Percentiles rank a stretch among this genome's conserved stretches.
These are phyloP conservation scores for Phytophthora quininea DNA, from an alignment of 352 stramenopile species.

Conservation along the genomic window DNA sequence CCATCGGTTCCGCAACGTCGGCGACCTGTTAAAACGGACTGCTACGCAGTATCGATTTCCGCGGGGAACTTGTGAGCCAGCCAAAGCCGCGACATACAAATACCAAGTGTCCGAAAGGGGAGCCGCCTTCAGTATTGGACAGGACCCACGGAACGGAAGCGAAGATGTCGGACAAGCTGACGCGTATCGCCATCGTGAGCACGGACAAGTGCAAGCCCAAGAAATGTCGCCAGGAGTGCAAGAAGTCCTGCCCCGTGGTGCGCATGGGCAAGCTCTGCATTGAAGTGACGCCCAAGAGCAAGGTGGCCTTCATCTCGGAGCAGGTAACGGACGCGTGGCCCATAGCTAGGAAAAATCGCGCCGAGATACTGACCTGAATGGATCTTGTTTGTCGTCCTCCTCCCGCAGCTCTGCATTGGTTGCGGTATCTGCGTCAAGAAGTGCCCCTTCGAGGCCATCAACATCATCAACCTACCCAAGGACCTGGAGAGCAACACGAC, in stretches of 20 bases:
- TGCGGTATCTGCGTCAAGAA: constrained; percentile 99
- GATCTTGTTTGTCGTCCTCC: neutral
- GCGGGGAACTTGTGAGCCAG: constrained; percentile 24
- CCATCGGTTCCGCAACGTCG: constrained; percentile 18
- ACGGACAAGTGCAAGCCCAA: constrained; percentile 99
- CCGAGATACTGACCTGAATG: too few relatives aligned
- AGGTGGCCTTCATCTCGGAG: constrained; percentile 99
- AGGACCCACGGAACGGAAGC: constrained; percentile 36
- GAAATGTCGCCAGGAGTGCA: constrained; percentile 99
- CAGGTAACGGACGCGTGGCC: constrained; percentile 31
- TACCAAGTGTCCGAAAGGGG: constrained; percentile 24
- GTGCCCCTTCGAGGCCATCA: constrained; percentile 99
- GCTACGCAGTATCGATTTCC: neutral
- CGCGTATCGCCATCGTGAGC: constrained; percentile 98
- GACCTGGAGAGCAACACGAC: constrained; percentile 99
- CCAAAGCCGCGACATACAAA: constrained; percentile 27
- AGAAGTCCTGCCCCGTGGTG: constrained; percentile 98
- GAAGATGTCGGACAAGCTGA: constrained; percentile 92
- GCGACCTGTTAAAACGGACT: neutral
- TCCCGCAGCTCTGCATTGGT: constrained; percentile 96
- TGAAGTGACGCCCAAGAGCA: constrained; percentile 96
- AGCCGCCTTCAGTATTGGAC: constrained; percentile 26
- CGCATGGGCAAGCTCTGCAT: constrained; percentile 99
- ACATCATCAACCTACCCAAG: constrained; percentile 99
- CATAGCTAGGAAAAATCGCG: too few relatives aligned